Percentiles rank a stretch among this genome's conserved stretches.
phyloP scores from a whole-genome alignment of 495 filamentous ascomycete species.

The Saxophila tyrrhenica region DNA sequence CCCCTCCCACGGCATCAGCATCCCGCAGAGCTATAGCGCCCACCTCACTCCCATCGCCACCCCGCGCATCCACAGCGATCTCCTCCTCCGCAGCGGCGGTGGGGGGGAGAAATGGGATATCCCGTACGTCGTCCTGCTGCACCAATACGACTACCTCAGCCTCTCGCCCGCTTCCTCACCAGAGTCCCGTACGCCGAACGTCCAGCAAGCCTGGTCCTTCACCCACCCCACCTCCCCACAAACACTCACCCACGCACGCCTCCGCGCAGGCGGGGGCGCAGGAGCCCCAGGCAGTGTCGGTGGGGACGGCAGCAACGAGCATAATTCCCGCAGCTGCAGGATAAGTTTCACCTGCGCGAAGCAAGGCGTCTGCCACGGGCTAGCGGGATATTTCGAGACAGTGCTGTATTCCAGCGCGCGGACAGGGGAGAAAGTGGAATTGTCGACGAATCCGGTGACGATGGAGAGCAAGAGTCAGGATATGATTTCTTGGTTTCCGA shows the following conservation, averaged over 20 bases:
- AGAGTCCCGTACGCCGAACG: conserved; percentile 34
- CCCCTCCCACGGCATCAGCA: conserved; percentile 68
- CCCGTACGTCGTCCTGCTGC: conserved; percentile 88
- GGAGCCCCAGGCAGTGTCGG: conserved; percentile 35
- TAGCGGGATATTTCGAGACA: conserved; percentile 93
- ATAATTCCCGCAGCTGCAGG: conserved; percentile 72
- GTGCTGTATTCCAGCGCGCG: conserved; percentile 56
- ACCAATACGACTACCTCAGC: conserved; percentile 74
- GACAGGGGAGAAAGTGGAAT: conserved; percentile 47
- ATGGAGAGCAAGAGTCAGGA: conserved; percentile 86
- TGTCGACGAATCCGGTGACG: conserved; percentile 85
- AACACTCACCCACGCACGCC: conserved; percentile 41
- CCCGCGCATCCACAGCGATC: conserved; percentile 73
- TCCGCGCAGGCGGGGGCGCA: conserved; percentile 47
- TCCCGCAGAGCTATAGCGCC: conserved; percentile 83
- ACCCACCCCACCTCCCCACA: conserved; percentile 41
- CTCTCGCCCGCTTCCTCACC: conserved; percentile 17
- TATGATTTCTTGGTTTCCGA: conserved; percentile 99
- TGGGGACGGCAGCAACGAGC: conserved; percentile 57
- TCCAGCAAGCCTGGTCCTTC: conserved; percentile 64
- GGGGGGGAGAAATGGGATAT: conserved; percentile 58
- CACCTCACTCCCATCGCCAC: conserved; percentile 85
- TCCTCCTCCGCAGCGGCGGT: conserved; percentile 42
- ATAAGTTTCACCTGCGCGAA: conserved; percentile 58
- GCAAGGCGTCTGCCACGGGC: conserved; percentile 75